Conservation (phyloP, 306 rosid genomes). For the Trifolium repens region DNA sequence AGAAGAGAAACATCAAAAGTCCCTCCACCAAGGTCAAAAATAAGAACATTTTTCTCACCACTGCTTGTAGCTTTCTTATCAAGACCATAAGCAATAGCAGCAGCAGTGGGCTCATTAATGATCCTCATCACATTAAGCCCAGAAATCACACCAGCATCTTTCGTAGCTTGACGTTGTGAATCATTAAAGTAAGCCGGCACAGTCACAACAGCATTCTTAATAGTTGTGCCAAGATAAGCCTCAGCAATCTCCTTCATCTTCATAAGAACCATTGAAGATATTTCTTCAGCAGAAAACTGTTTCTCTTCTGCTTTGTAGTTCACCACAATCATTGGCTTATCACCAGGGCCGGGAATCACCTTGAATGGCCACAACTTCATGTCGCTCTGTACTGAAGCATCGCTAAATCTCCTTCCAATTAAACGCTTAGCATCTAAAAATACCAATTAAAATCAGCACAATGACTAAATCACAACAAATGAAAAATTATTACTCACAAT, state of each 20-base stretch:
- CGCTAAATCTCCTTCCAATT: constrained; percentile 54
- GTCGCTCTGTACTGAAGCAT: constrained; percentile 52
- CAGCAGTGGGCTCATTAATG: constrained; percentile 62
- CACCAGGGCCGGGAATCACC: constrained; percentile 57
- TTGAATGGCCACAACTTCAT: constrained; percentile 63
- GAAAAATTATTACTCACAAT: neutral
- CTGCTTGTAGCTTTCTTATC: constrained; percentile 51
- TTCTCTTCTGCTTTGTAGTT: constrained; percentile 58
- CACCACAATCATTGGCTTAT: constrained; percentile 62
- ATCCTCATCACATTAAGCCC: constrained; percentile 66
- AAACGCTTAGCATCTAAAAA: constrained; percentile 59
- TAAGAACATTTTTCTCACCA: constrained; percentile 57
- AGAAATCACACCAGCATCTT: constrained; percentile 62
- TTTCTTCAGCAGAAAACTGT: constrained; percentile 58
- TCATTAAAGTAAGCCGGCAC: constrained; percentile 66
- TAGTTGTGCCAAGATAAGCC: constrained; percentile 50
- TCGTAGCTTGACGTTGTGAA: constrained; percentile 64
- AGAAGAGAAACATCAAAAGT: constrained; percentile 61
- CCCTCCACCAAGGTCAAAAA: constrained; percentile 65
- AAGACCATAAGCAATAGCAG: constrained; percentile 64
- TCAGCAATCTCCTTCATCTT: constrained; percentile 69
- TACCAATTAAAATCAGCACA: neutral
- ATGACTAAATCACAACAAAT: neutral
- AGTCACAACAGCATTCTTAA: constrained; percentile 59
- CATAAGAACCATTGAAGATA: constrained; percentile 59